Conservation (phyloP, 306 rosid species). For the Myrica gale region DNA sequence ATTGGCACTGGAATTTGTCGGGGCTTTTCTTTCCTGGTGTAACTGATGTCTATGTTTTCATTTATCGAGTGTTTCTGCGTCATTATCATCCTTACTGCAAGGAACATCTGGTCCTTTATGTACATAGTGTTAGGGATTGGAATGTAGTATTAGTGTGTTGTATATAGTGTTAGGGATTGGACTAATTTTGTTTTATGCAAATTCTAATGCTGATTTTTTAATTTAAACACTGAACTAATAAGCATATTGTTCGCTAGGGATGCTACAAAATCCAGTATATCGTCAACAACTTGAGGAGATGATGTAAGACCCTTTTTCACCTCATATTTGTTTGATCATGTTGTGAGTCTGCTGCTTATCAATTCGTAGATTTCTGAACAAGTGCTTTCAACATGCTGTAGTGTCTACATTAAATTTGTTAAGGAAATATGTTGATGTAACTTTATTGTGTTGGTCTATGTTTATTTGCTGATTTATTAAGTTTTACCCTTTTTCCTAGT, state of each 20-base stretch:
- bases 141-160: not conserved
- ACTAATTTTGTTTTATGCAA: slow-evolving; percentile 11
- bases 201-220: not conserved
- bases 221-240: not conserved
- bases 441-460: not conserved
- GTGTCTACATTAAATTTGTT: not conserved
- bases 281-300: slow-evolving; percentile 95
- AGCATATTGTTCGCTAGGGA: slow-evolving; percentile 55
- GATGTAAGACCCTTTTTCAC: slow-evolving; percentile 60
- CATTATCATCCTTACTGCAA: not conserved
- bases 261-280: slow-evolving; percentile 90
- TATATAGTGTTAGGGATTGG: slow-evolving; percentile 19
- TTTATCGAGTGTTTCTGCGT: not conserved
- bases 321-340: not conserved
- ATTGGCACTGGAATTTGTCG: slow-evolving; percentile 12
- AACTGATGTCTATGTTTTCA: not conserved
- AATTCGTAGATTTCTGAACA: not conserved
- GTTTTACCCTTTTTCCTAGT: not conserved
- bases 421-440: not conserved
- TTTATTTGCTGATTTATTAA: not conserved
- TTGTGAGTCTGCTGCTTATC: not conserved
- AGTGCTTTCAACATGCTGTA: not conserved
- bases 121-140: slow-evolving; percentile 12
- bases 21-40: slow-evolving; percentile 2
- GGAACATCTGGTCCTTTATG: not conserved